phyloP scores from a whole-genome alignment of 2,329 filamentous ascomycete species.

The Alternaria sp. region DNA sequence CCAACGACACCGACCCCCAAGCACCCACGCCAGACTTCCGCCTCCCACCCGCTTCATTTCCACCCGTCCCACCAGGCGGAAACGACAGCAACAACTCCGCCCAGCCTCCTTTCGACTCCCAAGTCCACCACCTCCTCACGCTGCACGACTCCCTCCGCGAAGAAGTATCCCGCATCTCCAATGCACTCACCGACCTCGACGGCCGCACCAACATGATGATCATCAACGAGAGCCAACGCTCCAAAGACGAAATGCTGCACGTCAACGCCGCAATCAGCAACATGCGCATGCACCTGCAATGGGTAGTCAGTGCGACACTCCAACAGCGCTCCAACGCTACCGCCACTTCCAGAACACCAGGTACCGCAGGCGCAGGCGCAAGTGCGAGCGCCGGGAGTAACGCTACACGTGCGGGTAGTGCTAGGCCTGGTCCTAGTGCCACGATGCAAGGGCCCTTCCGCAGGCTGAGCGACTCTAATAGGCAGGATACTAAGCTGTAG shows the following conservation, averaged over 20 bases:
- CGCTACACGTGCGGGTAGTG: constrained; percentile 33
- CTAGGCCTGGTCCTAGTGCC: constrained; percentile 30
- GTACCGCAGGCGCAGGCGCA: constrained; percentile 29
- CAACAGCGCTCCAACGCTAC: constrained; percentile 48
- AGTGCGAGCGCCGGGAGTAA: constrained; percentile 28
- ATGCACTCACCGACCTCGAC: constrained; percentile 65
- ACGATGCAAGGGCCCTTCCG: constrained; percentile 37
- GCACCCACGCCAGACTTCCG: constrained; percentile 47
- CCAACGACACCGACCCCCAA: constrained; percentile 41
- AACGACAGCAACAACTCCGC: constrained; percentile 30
- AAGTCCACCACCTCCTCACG: constrained; percentile 65
- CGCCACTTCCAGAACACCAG: constrained; percentile 33
- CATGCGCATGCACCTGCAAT: constrained; percentile 67
- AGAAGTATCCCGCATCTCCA: constrained; percentile 62
- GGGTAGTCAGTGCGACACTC: constrained; percentile 65
- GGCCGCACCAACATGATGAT: constrained; percentile 67
- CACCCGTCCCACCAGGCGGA: constrained; percentile 29
- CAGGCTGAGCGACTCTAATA: constrained; percentile 44
- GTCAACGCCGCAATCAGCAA: constrained; percentile 65
- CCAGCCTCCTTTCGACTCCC: constrained; percentile 53
- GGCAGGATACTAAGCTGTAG: constrained; percentile 48
- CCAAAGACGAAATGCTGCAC: constrained; percentile 68
- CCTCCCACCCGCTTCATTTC: constrained; percentile 43
- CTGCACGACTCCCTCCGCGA: constrained; percentile 67
- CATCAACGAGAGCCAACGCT: constrained; percentile 67